phyloP scores from a whole-genome alignment of 2,329 filamentous ascomycete genomes.

The Madurella mycetomatis region DNA sequence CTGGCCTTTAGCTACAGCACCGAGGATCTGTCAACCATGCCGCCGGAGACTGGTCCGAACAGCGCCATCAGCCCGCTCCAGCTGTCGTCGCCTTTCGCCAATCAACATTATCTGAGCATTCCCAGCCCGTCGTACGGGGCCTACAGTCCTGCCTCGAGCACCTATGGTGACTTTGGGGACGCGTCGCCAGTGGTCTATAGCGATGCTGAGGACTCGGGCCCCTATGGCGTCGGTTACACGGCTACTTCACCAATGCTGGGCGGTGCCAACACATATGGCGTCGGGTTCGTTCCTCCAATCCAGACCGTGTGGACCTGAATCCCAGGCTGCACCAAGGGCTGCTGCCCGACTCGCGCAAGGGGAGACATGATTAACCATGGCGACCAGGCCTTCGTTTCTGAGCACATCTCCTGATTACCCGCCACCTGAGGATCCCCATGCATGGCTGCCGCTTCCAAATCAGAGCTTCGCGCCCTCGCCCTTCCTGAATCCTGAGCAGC shows the following conservation, averaged over 20 bases:
- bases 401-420: slow-evolving; percentile 43
- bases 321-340: slow-evolving; percentile 38
- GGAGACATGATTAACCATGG: slow-evolving; percentile 50
- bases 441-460: slow-evolving; percentile 35
- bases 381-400: slow-evolving; percentile 45
- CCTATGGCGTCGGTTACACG: slow-evolving; percentile 46
- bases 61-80: slow-evolving; percentile 51
- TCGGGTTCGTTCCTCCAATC: slow-evolving; percentile 61
- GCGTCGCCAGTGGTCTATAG: slow-evolving; percentile 55
- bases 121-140: slow-evolving; percentile 58
- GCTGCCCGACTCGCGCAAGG: slow-evolving; percentile 35
- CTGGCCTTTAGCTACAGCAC: slow-evolving; percentile 61
- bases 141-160: slow-evolving; percentile 61
- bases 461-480: slow-evolving; percentile 39
- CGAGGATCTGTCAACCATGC: slow-evolving; percentile 52
- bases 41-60: slow-evolving; percentile 45
- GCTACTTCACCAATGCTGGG: slow-evolving; percentile 44
- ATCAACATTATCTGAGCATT: slow-evolving; percentile 57
- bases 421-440: slow-evolving; percentile 39
- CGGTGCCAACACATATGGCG: slow-evolving; percentile 44
- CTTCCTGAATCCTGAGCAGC: slow-evolving; percentile 40
- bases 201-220: slow-evolving; percentile 54
- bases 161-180: slow-evolving; percentile 46
- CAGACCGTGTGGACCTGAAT: slow-evolving; percentile 57
- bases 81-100: slow-evolving; percentile 52